A percentile compares a stretch with the other conserved stretches of the same genome.
Conservation (phyloP, 768 basidiomycete genomes). For the Cubamyces lactineus region DNA sequence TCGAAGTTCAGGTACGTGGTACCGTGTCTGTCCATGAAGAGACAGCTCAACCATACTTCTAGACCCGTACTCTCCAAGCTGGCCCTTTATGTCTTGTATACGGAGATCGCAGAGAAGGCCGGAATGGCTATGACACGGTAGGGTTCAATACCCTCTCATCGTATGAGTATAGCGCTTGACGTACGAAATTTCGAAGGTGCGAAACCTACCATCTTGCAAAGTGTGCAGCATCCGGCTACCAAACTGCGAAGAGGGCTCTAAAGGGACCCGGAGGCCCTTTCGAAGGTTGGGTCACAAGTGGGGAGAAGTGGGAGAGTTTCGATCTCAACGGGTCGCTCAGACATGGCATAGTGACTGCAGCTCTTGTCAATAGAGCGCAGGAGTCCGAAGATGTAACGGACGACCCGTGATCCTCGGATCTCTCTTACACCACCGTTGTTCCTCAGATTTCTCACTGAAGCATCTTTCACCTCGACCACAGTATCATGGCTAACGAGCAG, state of each 20-base stretch:
- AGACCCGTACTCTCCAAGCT: conserved; percentile 60
- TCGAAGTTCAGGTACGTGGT: conserved; percentile 59
- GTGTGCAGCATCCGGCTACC: conserved; percentile 46
- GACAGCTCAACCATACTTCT: neutral
- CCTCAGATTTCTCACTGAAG: no score
- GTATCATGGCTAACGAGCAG: no score
- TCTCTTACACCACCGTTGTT: no score
- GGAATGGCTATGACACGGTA: conserved; percentile 18
- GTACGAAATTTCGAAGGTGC: conserved; percentile 11
- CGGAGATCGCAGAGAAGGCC: conserved; percentile 29
- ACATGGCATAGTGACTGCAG: no score
- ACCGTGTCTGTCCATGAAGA: neutral
- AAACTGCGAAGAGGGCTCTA: conserved; percentile 52
- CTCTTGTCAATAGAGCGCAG: no score
- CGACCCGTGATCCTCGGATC: no score
- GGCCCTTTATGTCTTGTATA: conserved; percentile 54
- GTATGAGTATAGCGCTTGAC: neutral
- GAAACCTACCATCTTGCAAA: conserved; percentile 50
- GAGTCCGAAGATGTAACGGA: no score
- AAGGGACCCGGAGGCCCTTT: conserved; percentile 52
- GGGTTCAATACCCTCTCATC: neutral
- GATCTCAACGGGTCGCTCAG: conserved; percentile 22
- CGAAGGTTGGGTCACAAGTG: conserved; percentile 64
- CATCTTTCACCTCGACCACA: no score
- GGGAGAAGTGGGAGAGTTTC: conserved; percentile 57